These are phyloP conservation scores for Xylariaceae sp. DNA, from an alignment of 2,329 filamentous ascomycete species.

Conservation along the genomic window DNA sequence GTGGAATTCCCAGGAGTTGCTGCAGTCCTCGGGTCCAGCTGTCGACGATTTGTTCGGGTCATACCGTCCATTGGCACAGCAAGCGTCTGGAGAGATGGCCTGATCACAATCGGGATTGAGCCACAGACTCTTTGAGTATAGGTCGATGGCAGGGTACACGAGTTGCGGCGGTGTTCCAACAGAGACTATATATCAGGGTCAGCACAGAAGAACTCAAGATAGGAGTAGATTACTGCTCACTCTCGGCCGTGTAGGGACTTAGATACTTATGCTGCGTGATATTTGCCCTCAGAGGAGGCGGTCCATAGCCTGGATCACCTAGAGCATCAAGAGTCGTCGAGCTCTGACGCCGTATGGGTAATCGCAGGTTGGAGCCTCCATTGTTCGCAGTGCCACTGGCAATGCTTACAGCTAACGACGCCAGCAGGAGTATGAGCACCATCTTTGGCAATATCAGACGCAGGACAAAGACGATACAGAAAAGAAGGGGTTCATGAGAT, in stretches of 20 bases:
- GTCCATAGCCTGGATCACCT: slow-evolving; percentile 12
- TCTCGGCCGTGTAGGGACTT: slow-evolving; percentile 20
- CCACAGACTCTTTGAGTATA: slow-evolving; percentile 18
- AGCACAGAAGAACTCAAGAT: neutral
- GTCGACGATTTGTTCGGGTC: slow-evolving; percentile 13
- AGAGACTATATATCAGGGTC: slow-evolving; percentile 9
- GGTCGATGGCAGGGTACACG: slow-evolving; percentile 17
- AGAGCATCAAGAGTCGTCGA: slow-evolving; percentile 3
- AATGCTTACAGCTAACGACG: slow-evolving; percentile 4
- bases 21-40: slow-evolving; percentile 4
- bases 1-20: slow-evolving; percentile 7
- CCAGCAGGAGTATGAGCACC: slow-evolving; percentile 11
- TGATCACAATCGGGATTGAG: slow-evolving; percentile 19
- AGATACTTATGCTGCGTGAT: slow-evolving; percentile 16
- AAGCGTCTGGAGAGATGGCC: slow-evolving; percentile 4
- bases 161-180: slow-evolving; percentile 18
- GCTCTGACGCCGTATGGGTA: slow-evolving; percentile 7
- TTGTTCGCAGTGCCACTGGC: slow-evolving; percentile 5
- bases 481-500: neutral
- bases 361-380: slow-evolving; percentile 7
- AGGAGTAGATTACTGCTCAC: slow-evolving; percentile 4
- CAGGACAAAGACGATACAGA: neutral
- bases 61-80: slow-evolving; percentile 17
- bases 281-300: slow-evolving; percentile 11
- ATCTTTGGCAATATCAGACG: slow-evolving; percentile 1